Evolutionary conservation across 75 land plant species (phyloP), one percentile per base, ranked within the genome.

Genomic region (Isoetes taiwanensis): DNA sequence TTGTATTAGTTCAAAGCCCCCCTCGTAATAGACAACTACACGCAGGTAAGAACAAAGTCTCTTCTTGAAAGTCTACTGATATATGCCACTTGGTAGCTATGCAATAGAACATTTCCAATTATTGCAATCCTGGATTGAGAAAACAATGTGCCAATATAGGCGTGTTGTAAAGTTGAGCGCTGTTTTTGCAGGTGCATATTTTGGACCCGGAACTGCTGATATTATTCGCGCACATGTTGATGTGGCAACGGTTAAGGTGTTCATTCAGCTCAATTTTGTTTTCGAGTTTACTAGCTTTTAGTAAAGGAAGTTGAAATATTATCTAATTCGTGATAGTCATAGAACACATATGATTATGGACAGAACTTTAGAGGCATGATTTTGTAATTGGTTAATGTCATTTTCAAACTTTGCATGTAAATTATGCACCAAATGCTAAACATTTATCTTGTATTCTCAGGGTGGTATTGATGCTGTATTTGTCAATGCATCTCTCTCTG

Each of bases 401-500:
- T 40, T 41, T 40, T 48, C 12, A 40, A 21, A 12, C 2, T 19
- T 6, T 56, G 57, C 30, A 38, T 16, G 21, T 56, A 6, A 32
- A 14, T 17, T 12, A 56, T 30, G 17, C 62, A 55, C 17, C 30
- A 53, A 28, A 59, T 23, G 59, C 19, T 23, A 56, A 25, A 43
- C 25, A 12, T 25, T 39, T 42, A 14, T 12, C 21, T 54, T 26
- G 25, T 14, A 53, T 14, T 30, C 21, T 33, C 70, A 86, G 83
- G 70, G 55, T 25, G 77, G 52, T 30, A 19, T 84, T 28, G 98
- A 93, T 76, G 98, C 89, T 30, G 62, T 93, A 52, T 93, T 84
- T 77, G 95, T 93, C 6, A 93, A 93, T 70, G 57, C 98, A n/a
- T 71, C 66, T 27, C 80, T 93, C 28, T 76, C 83, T 60, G 98